A percentile compares a stretch with the other conserved stretches of the same genome.
These are phyloP conservation scores for Cercospora sp. DNA, from an alignment of 2,329 filamentous ascomycete genomes.

Conservation along the genomic window DNA sequence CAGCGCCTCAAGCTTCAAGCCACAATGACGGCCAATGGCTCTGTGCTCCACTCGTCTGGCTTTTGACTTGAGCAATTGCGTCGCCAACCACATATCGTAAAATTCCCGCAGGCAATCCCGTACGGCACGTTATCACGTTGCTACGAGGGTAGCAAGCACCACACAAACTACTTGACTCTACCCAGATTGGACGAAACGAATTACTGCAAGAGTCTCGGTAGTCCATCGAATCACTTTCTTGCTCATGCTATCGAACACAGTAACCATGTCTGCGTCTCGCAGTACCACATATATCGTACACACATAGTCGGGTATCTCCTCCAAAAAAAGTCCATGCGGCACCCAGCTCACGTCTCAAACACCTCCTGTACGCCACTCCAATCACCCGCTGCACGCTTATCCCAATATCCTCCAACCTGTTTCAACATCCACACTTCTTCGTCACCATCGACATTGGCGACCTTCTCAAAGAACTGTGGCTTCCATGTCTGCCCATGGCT, in stretches of 20 bases:
- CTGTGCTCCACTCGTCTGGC: not conserved
- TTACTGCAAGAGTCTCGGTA: not conserved
- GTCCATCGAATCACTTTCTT: not conserved
- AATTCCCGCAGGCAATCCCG: too few relatives aligned
- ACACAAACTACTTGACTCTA: not conserved
- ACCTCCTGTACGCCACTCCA: conserved; percentile 64
- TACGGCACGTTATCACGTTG: too few relatives aligned
- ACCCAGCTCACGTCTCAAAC: conserved; percentile 44
- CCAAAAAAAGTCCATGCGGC: not conserved
- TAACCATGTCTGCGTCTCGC: not conserved
- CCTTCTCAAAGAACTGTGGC: conserved; percentile 82
- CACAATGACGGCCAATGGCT: not conserved
- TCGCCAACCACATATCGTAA: not conserved
- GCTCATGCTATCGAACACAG: not conserved
- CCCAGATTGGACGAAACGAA: not conserved
- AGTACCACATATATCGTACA: not conserved
- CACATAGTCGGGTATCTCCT: conserved; percentile 9
- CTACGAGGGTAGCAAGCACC: not conserved
- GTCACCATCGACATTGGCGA: conserved; percentile 44
- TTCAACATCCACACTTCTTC: conserved; percentile 64
- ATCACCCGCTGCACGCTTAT: conserved; percentile 68
- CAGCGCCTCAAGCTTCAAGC: not conserved
- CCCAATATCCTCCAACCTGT: conserved; percentile 88
- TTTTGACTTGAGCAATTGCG: not conserved
- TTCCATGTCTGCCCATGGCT: conserved; percentile 69